These are phyloP conservation scores for Coniochaeta ligniaria DNA, from an alignment of 2,329 filamentous ascomycete species.

Conservation along the genomic window DNA sequence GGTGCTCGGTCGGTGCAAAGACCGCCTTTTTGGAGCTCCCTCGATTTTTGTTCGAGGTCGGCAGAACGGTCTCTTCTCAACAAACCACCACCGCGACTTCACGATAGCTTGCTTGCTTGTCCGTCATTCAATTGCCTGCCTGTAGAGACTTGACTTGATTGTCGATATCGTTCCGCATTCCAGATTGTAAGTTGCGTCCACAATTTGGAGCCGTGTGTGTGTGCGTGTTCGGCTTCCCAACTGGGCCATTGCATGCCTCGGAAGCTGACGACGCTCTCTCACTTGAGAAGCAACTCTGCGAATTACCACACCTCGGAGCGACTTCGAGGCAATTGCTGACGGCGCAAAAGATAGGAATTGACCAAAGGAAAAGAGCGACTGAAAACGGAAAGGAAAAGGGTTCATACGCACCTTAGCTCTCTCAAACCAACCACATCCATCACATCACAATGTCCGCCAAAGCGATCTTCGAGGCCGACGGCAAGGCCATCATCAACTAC, in stretches of 20 bases:
- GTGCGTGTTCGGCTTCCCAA: not conserved
- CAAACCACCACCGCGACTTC: not conserved
- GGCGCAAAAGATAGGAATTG: not conserved
- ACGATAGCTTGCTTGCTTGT: not conserved
- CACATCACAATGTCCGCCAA: slow-evolving; percentile 72
- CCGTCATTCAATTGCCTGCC: not conserved
- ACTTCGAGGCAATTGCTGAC: not conserved
- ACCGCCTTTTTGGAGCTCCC: slow-evolving; percentile 2
- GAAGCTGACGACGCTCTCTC: slow-evolving; percentile 1
- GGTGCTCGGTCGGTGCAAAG: slow-evolving; percentile 1
- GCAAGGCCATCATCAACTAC: slow-evolving; percentile 99
- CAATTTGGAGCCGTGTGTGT: slow-evolving; percentile 1
- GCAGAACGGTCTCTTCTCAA: slow-evolving; percentile 1
- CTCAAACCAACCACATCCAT: slow-evolving; percentile 19
- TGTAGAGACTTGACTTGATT: not conserved
- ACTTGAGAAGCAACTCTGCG: not conserved
- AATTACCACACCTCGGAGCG: not conserved
- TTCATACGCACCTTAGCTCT: slow-evolving; percentile 4
- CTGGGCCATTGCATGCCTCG: not conserved
- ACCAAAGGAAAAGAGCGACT: not conserved
- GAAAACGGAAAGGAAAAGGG: slow-evolving; percentile 2
- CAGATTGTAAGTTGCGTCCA: not conserved
- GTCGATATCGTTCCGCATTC: not conserved
- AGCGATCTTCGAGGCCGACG: slow-evolving; percentile 96
- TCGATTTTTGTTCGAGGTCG: slow-evolving; percentile 1